phyloP scores from a whole-genome alignment of 2,329 filamentous ascomycete genomes.

The Neonectria ditissima region DNA sequence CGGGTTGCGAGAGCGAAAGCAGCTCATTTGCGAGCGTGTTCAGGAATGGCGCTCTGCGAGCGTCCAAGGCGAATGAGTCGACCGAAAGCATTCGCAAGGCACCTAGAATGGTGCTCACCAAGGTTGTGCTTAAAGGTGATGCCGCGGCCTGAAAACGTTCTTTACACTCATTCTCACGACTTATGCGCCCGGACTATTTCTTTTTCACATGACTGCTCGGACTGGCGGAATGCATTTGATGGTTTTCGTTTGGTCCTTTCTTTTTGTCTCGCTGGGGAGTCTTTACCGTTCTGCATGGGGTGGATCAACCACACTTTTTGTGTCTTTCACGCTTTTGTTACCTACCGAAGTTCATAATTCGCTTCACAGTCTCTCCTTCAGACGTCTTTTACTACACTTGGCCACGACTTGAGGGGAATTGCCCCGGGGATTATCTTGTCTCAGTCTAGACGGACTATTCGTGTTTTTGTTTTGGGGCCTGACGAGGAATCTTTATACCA shows the following conservation, averaged over 20 bases:
- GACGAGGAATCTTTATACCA: constrained; percentile 47
- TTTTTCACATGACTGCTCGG: constrained; percentile 53
- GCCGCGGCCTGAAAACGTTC: constrained; percentile 35
- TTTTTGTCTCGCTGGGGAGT: constrained; percentile 41
- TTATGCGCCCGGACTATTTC: constrained; percentile 52
- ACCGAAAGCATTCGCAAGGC: constrained; percentile 79
- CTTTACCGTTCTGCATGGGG: constrained; percentile 41
- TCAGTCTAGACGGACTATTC: constrained; percentile 44
- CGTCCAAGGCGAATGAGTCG: constrained; percentile 65
- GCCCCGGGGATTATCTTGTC: constrained; percentile 45
- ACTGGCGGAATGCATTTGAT: constrained; percentile 49
- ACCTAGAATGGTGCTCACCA: constrained; percentile 87
- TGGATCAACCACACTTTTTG: constrained; percentile 40
- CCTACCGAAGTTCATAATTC: constrained; percentile 53
- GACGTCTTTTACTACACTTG: constrained; percentile 42
- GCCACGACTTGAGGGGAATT: constrained; percentile 46
- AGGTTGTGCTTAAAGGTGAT: constrained; percentile 51
- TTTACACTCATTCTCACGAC: constrained; percentile 48
- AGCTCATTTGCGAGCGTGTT: constrained; percentile 76
- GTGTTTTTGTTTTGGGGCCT: constrained; percentile 39
- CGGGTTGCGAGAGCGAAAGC: constrained; percentile 60
- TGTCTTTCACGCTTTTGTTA: constrained; percentile 38
- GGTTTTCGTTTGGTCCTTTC: constrained; percentile 45
- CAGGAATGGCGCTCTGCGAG: constrained; percentile 67
- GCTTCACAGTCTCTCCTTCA: constrained; percentile 56